Conservation (phyloP, 306 rosid genomes). For the Pachyrhizus erosus region DNA sequence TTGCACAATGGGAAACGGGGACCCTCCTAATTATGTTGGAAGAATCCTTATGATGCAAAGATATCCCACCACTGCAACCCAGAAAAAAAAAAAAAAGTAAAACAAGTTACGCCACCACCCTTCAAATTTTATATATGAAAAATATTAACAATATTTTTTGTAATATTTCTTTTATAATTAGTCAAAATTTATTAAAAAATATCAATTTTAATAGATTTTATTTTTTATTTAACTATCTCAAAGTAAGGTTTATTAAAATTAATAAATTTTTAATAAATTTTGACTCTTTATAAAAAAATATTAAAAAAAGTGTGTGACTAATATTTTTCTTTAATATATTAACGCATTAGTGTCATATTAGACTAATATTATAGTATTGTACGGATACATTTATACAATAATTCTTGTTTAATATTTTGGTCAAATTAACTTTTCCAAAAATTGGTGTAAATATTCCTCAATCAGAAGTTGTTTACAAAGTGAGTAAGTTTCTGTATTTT, state of each 20-base stretch:
- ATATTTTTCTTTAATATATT: too few species aligned
- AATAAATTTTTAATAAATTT: too few species aligned
- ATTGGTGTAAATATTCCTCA: background rate
- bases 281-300: too few species aligned
- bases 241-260: too few species aligned
- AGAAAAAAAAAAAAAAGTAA: background rate
- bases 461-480: background rate
- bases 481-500: background rate
- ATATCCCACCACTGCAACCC: too few species aligned
- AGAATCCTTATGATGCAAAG: background rate
- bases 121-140: background rate
- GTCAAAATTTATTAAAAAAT: too few species aligned
- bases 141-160: too few species aligned
- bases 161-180: too few species aligned
- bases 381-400: background rate
- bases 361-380: background rate
- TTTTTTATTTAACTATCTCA: too few species aligned
- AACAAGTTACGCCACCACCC: background rate
- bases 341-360: background rate
- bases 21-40: background rate
- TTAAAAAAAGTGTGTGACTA: too few species aligned
- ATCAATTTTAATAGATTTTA: too few species aligned
- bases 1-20: background rate
- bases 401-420: background rate
- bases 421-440: background rate